Percentiles rank a stretch among this genome's conserved stretches.
These are phyloP conservation scores for Pholiota microspora DNA, from an alignment of 768 basidiomycete genomes.

Conservation along the genomic window DNA sequence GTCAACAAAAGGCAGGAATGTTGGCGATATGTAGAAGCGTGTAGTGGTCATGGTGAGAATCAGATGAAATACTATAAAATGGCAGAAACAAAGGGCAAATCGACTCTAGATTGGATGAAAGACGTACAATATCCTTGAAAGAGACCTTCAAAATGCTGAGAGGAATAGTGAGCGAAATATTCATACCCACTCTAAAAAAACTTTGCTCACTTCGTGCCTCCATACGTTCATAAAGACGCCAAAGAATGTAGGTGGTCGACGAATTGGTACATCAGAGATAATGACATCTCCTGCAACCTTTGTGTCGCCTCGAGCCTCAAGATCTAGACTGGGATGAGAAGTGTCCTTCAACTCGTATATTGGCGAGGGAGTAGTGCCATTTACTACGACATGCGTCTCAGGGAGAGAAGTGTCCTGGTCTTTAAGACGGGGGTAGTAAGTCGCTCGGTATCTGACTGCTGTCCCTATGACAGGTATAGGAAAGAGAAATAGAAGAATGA, in stretches of 20 bases:
- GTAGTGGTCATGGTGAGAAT: conserved; percentile 1
- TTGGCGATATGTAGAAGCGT: conserved; percentile 13
- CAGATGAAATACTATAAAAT: conserved; percentile 8
- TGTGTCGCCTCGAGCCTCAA: background rate
- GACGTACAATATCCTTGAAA: conserved; percentile 10
- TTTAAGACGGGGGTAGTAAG: background rate
- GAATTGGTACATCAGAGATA: background rate
- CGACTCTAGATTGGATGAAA: background rate
- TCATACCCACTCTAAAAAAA: background rate
- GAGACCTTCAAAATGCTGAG: conserved; percentile 9
- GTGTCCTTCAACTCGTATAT: background rate
- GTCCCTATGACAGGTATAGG: background rate
- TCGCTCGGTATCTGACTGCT: background rate
- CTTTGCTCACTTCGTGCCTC: background rate
- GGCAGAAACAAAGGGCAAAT: background rate
- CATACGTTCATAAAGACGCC: background rate
- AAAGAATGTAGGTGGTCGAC: background rate
- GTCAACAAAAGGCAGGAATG: background rate
- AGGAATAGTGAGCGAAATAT: background rate
- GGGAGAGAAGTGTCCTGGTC: background rate
- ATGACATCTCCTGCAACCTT: background rate
- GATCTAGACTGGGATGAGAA: background rate
- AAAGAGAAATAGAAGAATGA: background rate
- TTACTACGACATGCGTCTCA: background rate
- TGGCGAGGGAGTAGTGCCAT: background rate